Evolutionary conservation across 1,284 basidiomycete genomes (phyloP), one percentile per base, ranked within the genome.

Genomic region (Psilocybe mexicana): DNA sequence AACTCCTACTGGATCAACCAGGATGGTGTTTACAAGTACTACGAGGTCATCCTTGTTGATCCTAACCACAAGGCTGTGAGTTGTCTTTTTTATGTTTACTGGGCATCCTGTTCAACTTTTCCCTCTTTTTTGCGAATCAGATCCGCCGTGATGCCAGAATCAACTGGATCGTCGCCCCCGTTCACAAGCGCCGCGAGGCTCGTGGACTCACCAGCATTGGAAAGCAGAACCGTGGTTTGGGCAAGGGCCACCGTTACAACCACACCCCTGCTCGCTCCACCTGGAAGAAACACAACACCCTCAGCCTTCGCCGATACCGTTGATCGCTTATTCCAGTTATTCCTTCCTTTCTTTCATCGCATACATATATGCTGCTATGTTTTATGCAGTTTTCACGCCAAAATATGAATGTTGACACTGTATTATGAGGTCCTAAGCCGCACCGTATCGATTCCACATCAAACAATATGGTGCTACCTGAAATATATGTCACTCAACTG

Each of bases 1-100:
- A 96, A 98, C 85, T 98, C 96, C 59, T 99, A 99, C 88, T 98
- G 96, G 96, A 81, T 99, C 74, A 98, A 98, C 83, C 94, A 98
- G 81, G 96, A 98, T 75, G 96, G 96, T 81, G 93, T 98, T 43
- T 98, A 98, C 89, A 98, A 98, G 78, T 99, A 97, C 84, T 99
- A 90, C 81, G 96, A 99, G 77, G 94, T 99, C 70, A 99, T 99
- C 74, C 87, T 96, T 67, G 95, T 99, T 60, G 96, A 99, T 73
- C 94, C 93, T 60, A 87, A 76, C 71, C 93, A 95, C 81, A 95
- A 94, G 76, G 93, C 92, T 64, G 93, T 96, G 73, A 70, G 93
- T 78, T 4, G 23, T 28, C 45, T 46, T 6, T 30, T 46, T 35
- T 11, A 25, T 51, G 1, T 38, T 14, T 24, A 25, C 38, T 46